These are phyloP conservation scores for Terfezia claveryi DNA, from an alignment of 495 filamentous ascomycete genomes.

Conservation along the genomic window DNA sequence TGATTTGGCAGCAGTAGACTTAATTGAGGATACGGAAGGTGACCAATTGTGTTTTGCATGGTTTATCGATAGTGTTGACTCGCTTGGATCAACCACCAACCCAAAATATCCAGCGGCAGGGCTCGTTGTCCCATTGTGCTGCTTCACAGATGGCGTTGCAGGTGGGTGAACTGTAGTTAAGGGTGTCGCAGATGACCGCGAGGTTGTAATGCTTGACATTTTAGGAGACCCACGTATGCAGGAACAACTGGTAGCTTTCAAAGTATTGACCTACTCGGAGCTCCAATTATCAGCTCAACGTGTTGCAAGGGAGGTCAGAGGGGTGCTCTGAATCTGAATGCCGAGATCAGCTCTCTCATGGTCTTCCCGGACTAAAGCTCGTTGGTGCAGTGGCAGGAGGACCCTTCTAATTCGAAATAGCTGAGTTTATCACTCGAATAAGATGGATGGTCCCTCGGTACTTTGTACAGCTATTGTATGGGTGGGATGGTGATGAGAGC, in stretches of 20 bases:
- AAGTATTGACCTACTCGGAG: too few relatives aligned
- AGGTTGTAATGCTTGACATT: background rate
- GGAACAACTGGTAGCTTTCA: background rate
- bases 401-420: too few relatives aligned
- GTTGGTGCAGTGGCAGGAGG: too few relatives aligned
- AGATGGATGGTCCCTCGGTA: too few relatives aligned
- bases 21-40: slow-evolving; percentile 40
- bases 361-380: background rate
- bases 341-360: background rate
- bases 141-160: background rate
- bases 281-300: too few relatives aligned
- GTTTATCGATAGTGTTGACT: slow-evolving; percentile 36
- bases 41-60: slow-evolving; percentile 50
- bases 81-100: slow-evolving; percentile 39
- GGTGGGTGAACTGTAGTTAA: background rate
- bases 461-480: too few relatives aligned
- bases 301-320: background rate
- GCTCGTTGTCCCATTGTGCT: slow-evolving; percentile 2
- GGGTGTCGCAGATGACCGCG: background rate
- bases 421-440: too few relatives aligned
- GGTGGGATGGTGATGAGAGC: too few relatives aligned
- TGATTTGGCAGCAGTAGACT: slow-evolving; percentile 42
- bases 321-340: background rate
- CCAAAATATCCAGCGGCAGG: slow-evolving; percentile 41
- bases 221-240: background rate